Base-by-base conservation (phyloP, 306 rosid species). In the Dicorynia guianensis region DNA sequence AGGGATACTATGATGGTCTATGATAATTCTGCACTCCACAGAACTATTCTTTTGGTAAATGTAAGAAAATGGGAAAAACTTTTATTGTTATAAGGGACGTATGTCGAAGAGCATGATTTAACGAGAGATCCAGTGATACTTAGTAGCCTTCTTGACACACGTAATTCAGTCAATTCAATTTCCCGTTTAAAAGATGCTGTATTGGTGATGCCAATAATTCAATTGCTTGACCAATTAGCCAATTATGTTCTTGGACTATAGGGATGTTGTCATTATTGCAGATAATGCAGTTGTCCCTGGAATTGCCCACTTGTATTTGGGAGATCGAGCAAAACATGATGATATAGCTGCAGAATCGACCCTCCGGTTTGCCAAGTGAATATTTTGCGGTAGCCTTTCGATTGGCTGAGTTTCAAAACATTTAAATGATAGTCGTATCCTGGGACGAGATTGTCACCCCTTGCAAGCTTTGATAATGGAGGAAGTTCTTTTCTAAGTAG, bases 301-400 rank as follows among this genome's bases (percentile, higher is more conserved):
- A 20, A 89, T 90, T 57, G 93, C 96, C 42, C 95, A 76, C 77
- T 75, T 94, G 85, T 94, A 87, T 85, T 83, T 86, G 86, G 81
- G 86, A 57, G 97, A 94, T 65, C 80, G 72, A 79, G 86, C 80
- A 42, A 91, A 94, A 83, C 91, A 94, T 58, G 95, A 92, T 75
- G 87, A 86, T 62, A 61, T 88, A 30, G 98, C 96, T 70, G 79
- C 95, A 12, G 95, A 88, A 81, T 92, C 97, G 96, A 94, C 97
- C 3, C 75, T 68, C 35, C 91, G 98, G 61, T 94, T 92, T 56
- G 98, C 98, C n/a, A 91, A 88, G 87, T 94, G 81, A 83, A 79
- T 53, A 50, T 53, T 61, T 68, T 34, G 30, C 15, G 46, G 40
- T 17, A 33, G 65, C 56, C 78, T 19, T 75, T 77, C 68, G 48